Base-by-base conservation (phyloP, 164 flowering plant genomes). In the Brasenia schreberi region DNA sequence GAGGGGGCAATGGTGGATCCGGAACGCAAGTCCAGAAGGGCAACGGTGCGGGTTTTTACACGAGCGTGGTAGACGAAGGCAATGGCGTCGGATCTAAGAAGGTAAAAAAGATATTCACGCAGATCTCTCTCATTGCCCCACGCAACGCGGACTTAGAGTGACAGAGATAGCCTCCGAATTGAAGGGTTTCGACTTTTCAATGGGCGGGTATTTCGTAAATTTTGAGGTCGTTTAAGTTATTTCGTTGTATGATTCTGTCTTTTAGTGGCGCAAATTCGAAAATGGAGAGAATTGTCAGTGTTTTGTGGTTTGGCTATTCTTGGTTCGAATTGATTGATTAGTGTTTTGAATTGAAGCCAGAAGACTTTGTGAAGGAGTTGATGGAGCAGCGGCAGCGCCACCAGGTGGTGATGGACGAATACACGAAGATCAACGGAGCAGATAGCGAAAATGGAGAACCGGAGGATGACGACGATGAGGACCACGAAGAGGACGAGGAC, bases 331-430 rank as follows among this genome's bases (percentile, higher is more conserved):
- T 72, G 71, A 70, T 71, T 82, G 83, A 83, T 81, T 76, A 58
- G 74, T 72, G 73, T 68, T 72, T 77, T 71, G 76, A 66, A 76
- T 75, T 85, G 89, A 85, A 85, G 89, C 89, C 89, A 82, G 89
- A 78, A 82, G 89, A 79, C 89, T 79, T 81, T 69, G 78, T 83
- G 85, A 85, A 78, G 77, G 84, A 78, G 81, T 66, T 83, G 74
- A 78, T 78, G 68, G 72, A 67, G 19, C 77, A 64, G 7, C 59
- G 49, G 3, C 71, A 59, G 65, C 65, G 19, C 39, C 73, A 61
- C n/a, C 65, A 44, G 62, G 42, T 52, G 19, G 65, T 70, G 17
- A 61, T 61, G 53, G 68, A 45, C 56, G 64, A 65, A 17, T 59
- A 65, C 19, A 64, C 65, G 49, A 70, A 65, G 59, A 43, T 65